Conservation (phyloP, 2,329 filamentous ascomycete genomes). For the Metarhizium robertsii region DNA sequence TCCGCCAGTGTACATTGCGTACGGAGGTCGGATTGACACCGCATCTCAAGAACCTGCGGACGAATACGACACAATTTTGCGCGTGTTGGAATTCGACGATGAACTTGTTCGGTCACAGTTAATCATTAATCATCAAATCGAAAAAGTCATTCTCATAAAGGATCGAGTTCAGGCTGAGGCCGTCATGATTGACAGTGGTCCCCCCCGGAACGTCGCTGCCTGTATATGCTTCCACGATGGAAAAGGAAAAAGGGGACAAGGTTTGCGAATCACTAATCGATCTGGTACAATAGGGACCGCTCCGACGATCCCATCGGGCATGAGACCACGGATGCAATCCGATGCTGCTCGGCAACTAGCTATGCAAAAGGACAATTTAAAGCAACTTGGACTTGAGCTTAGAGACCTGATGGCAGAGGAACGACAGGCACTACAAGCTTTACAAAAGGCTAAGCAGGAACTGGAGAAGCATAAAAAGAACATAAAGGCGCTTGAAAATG, state of each 20-base stretch:
- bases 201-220: conserved; percentile 60
- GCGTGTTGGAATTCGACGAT: conserved; percentile 74
- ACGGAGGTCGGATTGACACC: conserved; percentile 25
- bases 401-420: conserved; percentile 39
- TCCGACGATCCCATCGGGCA: conserved; percentile 35
- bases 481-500: conserved; percentile 36
- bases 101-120: conserved; percentile 69
- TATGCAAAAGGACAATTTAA: conserved; percentile 38
- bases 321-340: conserved; percentile 66
- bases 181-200: conserved; percentile 54
- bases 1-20: conserved; percentile 30
- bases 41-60: conserved; percentile 58
- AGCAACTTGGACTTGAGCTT: conserved; percentile 47
- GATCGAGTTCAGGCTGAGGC: conserved; percentile 55
- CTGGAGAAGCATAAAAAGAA: conserved; percentile 32
- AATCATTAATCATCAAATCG: conserved; percentile 73
- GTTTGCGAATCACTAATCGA: conserved; percentile 44
- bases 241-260: conserved; percentile 42
- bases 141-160: conserved; percentile 73
- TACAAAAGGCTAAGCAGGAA: conserved; percentile 37
- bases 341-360: conserved; percentile 60
- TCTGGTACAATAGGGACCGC: conserved; percentile 32
- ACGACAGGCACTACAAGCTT: conserved; percentile 35
- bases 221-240: conserved; percentile 62
- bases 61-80: conserved; percentile 66